Evolutionary conservation across 2,329 filamentous ascomycete genomes (phyloP), one percentile per base, ranked within the genome.

Genomic region (Tolypocladium guangdongense): DNA sequence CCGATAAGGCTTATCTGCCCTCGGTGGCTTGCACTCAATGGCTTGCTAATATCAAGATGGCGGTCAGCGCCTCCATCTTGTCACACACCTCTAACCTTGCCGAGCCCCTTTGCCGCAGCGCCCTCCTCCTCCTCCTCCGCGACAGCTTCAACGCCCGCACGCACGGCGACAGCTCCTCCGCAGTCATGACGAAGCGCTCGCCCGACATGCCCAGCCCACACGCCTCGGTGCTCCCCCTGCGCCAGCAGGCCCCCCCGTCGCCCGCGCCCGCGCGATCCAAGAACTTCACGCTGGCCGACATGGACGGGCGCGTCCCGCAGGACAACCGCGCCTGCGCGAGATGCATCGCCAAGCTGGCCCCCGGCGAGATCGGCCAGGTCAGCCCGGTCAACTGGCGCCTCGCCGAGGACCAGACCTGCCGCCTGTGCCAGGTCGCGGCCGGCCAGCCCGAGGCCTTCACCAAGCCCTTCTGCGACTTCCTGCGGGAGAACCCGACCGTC

Each of bases 401-500:
- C 20, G 55, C 59, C 45, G 56, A 59, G 45, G 56, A 57, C 41
- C 51, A 58, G 35, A 54, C 56, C 35, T 75, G 72, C 54, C 64
- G 60, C 18, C 61, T 74, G 48, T 74, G 72, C 61, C 61, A 65
- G 52, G 60, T 71, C 46, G 64, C 64, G 57, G 66, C 72, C 52
- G 64, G 69, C 59, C 72, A 74, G 52, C 80, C 83, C 5, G 83
- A 84, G 63, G 77, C 77, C 55, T 95, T 90, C 68, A 87, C 88
- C 10, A 78, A 90, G 70, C 89, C 90, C 1, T 96, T 95, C 68
- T 86, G 87, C 66, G 80, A 89, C 51, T 97, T 96, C 66, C 80
- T 97, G 74, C 87, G 84, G 46, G 80, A 87, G 57, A 96, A 96
- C 66, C 93, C 93, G 0, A 97, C 93, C 10, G 82, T 96, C 48